Evolutionary conservation across 192 early-diverging fungal genomes (phyloP), one percentile per base, ranked within the genome.

Genomic region (Allomyces arbusculus): DNA sequence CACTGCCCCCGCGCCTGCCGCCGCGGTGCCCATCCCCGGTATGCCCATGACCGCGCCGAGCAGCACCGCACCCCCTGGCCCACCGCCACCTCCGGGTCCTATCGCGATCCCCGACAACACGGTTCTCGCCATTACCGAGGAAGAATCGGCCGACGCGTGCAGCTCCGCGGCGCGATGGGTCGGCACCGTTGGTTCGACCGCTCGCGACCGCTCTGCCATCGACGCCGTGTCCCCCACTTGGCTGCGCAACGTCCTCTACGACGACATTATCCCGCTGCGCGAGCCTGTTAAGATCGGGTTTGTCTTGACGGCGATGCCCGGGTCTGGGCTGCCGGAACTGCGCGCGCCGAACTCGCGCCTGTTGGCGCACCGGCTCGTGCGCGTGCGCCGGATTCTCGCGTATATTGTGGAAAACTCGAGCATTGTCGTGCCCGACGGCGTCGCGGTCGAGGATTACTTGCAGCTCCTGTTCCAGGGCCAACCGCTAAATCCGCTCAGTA

Each of bases 271-370:
- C 7, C 79, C 87, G 3, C 68, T 71, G 63, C 89, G 88, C 72
- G 93, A 95, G 63, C 72, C 83, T 1, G 71, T 81, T 44, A 95
- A 96, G 73, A 69, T 99, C 10, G 84, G 84, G 0, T 97, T 99
- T 80, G 68, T 88, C 12, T 72, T 97, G 62, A 75, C 73, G 24
- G 86, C 91, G 19, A 76, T 82, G 61, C 76, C 78, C 33, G 75
- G 75, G 24, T 79, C 83, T 24, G 74, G 80, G 11, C 67, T 82
- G 23, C 68, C 70, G 16, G 82, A 84, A 61, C 64, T 83, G 61
- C 14, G 10, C 44, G 78, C 78, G 24, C 77, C 75, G 26, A 87
- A 83, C 64, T 78, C 81, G 8, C 80, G 90, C 6, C 75, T 99
- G 28, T 82, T 84, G 23, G 92, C 93, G 19, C 91, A 90, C 64